Base-by-base conservation (phyloP, 257 asterid species). In the Capsicum baccatum region DNA sequence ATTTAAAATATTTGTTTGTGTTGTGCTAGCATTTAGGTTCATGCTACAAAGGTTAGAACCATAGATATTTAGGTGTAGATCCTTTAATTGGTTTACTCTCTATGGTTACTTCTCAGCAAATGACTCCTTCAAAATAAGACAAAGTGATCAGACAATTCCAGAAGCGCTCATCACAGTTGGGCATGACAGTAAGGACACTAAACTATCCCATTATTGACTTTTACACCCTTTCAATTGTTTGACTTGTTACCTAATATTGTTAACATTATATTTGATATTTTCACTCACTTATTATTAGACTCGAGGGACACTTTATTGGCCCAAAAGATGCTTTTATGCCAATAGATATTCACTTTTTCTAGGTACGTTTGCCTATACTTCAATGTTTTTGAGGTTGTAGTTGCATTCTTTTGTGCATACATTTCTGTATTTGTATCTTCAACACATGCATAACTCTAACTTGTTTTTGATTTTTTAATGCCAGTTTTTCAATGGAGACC, bases 141-240 rank as follows among this genome's bases (percentile, higher is more conserved):
- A 96, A 94, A 92, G 92, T 96, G 91, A 93, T 96, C 84, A 88
- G 86, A 85, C 97, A 96, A 81, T 96, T 96, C 90, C 99, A 96
- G 91, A 91, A 92, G 86, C 93, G 94, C 89, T 86, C 98, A 17
- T 87, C 97, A 1, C 99, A 94, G 91, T 55, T 96, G 96, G 98
- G 94, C 89, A 92, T 48, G 42, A 94, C 99, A 83, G 99, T 93
- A 90, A 47, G 57, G 68, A 39, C 48, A 3, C 21, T 16, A 0
- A 26, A 26, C 26, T 4, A 10, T 26, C 33, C 44, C 76, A 12
- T 59, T 48, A 56, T 84, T 59, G 60, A 67, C 79, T 19, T 74
- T 71, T 35, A n/a, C 54, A 26, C 1, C 26, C 26, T 26, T 26
- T 60, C 37, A 19, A 60, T 60, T 26, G 26, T 26, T 60, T 19